Evolutionary conservation across 495 filamentous ascomycete species (phyloP).

Genomic region (Neurospora sp.): DNA sequence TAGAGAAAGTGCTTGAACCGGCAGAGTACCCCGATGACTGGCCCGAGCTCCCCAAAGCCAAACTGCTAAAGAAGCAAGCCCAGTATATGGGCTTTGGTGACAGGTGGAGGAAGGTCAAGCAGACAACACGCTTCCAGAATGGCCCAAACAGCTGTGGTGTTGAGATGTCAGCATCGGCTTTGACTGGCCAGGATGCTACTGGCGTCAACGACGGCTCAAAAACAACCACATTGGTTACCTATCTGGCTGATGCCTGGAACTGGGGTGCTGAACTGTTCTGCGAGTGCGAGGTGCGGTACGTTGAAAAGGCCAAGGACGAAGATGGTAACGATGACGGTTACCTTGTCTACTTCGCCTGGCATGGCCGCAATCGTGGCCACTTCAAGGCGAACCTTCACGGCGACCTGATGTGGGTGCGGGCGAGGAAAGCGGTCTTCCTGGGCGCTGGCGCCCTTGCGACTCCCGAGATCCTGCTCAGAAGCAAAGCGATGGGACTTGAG

Average conservation of each 20-base stretch:
- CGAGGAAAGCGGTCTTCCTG: slow-evolving; percentile 49
- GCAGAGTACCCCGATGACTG: slow-evolving; percentile 44
- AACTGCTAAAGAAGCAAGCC: slow-evolving; percentile 48
- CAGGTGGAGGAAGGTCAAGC: slow-evolving; percentile 45
- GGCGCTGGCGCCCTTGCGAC: slow-evolving; percentile 52
- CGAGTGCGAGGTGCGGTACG: slow-evolving; percentile 56
- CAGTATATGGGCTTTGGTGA: slow-evolving; percentile 35
- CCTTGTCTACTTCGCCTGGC: slow-evolving; percentile 55
- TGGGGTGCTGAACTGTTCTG: slow-evolving; percentile 68
- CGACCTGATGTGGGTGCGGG: slow-evolving; percentile 61
- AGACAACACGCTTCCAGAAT: slow-evolving; percentile 51
- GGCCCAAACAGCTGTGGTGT: slow-evolving; percentile 53
- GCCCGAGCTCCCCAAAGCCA: slow-evolving; percentile 44
- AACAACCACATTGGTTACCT: slow-evolving; percentile 53
- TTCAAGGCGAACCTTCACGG: slow-evolving; percentile 48
- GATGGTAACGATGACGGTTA: slow-evolving; percentile 46
- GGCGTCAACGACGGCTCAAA: slow-evolving; percentile 62
- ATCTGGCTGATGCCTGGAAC: slow-evolving; percentile 64
- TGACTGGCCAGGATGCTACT: slow-evolving; percentile 52
- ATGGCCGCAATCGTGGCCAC: slow-evolving; percentile 45
- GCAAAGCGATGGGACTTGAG: slow-evolving; percentile 45
- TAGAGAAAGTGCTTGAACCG: slow-evolving; percentile 48
- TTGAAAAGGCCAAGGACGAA: slow-evolving; percentile 41
- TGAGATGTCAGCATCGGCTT: slow-evolving; percentile 46
- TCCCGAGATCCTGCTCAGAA: slow-evolving; percentile 57